A percentile compares a stretch with the other conserved stretches of the same genome.
phyloP scores from a whole-genome alignment of 192 early-diverging fungal species.

The Entophlyctis helioformis region DNA sequence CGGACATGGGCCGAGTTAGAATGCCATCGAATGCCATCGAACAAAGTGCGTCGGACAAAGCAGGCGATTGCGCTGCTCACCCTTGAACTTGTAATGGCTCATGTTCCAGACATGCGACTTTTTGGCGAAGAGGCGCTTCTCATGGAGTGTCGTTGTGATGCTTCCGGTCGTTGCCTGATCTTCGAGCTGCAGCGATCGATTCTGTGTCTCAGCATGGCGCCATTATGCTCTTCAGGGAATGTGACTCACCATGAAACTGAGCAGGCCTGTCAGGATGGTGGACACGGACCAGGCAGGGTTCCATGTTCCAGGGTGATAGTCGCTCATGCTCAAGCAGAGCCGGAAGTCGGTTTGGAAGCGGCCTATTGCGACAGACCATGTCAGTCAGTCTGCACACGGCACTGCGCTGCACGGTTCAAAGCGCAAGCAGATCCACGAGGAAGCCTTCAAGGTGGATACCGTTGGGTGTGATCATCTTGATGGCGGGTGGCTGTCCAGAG shows the following conservation, averaged over 20 bases:
- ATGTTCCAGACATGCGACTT: conserved; percentile 75
- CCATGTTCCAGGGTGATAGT: conserved; percentile 74
- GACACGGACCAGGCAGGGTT: conserved; percentile 96
- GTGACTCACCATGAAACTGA: conserved; percentile 77
- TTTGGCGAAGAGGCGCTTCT: conserved; percentile 65
- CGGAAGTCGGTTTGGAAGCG: conserved; percentile 86
- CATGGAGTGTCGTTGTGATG: conserved; percentile 64
- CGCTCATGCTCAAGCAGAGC: conserved; percentile 93
- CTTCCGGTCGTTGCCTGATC: conserved; percentile 86
- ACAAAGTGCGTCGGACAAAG: too few species aligned
- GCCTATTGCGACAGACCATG: conserved; percentile 33
- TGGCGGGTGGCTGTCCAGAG: conserved; percentile 34
- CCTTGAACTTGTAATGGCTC: conserved; percentile 58
- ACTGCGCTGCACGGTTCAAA: too few species aligned
- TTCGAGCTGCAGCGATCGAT: conserved; percentile 33
- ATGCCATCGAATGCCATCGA: too few species aligned
- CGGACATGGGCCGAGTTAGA: too few species aligned
- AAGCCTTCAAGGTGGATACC: conserved; percentile 5
- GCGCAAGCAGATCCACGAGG: too few species aligned
- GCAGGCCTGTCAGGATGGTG: conserved; percentile 88
- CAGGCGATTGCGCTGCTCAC: too few species aligned
- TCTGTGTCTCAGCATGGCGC: background rate
- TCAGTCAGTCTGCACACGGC: too few species aligned
- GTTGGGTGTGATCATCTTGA: conserved; percentile 46
- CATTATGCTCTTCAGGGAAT: background rate